phyloP scores from a whole-genome alignment of 495 filamentous ascomycete genomes.

The Copromyces sp. region DNA sequence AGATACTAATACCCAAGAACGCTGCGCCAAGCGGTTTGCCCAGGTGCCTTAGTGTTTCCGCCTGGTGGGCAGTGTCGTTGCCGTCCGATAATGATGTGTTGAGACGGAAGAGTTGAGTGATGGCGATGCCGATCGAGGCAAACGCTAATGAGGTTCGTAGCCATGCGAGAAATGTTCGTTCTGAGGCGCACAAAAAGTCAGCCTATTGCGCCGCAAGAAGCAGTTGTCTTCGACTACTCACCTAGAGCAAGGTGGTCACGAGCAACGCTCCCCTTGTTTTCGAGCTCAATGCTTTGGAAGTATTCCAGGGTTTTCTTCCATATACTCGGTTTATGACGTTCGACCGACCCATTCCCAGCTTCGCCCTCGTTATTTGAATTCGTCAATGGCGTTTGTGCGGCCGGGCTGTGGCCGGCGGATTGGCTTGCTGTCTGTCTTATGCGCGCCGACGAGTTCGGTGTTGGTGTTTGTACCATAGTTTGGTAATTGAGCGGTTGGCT shows the following conservation, averaged over 20 bases:
- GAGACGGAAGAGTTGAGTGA: slow-evolving; percentile 92
- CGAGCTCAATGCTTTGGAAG: slow-evolving; percentile 77
- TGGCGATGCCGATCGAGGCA: slow-evolving; percentile 89
- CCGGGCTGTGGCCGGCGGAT: slow-evolving; percentile 1
- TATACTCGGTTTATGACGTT: slow-evolving; percentile 15
- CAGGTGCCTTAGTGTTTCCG: slow-evolving; percentile 53
- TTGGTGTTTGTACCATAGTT: slow-evolving; percentile 15
- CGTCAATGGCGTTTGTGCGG: not conserved
- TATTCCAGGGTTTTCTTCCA: slow-evolving; percentile 44
- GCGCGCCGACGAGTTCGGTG: slow-evolving; percentile 6
- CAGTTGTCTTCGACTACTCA: slow-evolving; percentile 30
- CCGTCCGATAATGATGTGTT: slow-evolving; percentile 52
- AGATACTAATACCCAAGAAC: slow-evolving; percentile 78
- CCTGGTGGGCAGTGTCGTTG: slow-evolving; percentile 9
- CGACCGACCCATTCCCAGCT: slow-evolving; percentile 1
- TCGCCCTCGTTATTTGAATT: slow-evolving; percentile 1
- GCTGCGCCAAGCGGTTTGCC: slow-evolving; percentile 92
- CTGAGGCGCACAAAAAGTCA: slow-evolving; percentile 34
- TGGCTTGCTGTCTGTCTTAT: slow-evolving; percentile 9
- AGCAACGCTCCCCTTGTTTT: slow-evolving; percentile 94
- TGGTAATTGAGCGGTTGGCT: slow-evolving; percentile 29
- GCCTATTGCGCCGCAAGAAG: not conserved
- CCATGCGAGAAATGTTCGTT: slow-evolving; percentile 96
- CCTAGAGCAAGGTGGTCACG: slow-evolving; percentile 90
- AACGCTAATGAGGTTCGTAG: slow-evolving; percentile 91